Base-by-base conservation (phyloP, 164 flowering plant genomes). In the Magnolia changhungtana region DNA sequence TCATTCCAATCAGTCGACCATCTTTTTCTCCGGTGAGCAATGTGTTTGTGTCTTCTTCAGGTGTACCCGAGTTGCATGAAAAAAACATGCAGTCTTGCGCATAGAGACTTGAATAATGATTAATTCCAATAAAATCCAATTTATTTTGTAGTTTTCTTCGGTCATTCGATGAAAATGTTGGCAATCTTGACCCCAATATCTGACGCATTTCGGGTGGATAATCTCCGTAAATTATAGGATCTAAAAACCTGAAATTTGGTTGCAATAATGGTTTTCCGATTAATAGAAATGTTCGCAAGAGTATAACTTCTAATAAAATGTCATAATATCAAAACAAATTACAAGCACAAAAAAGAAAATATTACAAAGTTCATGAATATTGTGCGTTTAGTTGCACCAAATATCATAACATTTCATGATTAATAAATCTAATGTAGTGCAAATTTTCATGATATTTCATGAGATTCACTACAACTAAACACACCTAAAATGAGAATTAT, bases 171-270 rank as follows among this genome's bases (percentile, higher is more conserved):
- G 86, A 78, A 63, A 84, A 78, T 2, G 6, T 68, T 1, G 89
- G 87, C 45, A 86, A 21, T 20, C 78, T 69, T 7, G 69, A 23
- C 14, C 84, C 83, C 70, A 69, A 79, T 50, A 51, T 67, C 5
- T 71, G 64, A 2, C 69, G 81, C 87, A 86, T 84, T 65, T 84
- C 83, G 3, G 80, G 81, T 31, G 89, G 89, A 72, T 84, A 86
- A 49, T 83, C 81, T 2, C 89, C 87, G 49, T 74, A 74, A 8
- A 86, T 68, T 31, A 86, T 5, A 9, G 89, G 89, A 78, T 86
- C 89, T 69, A 86, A 77, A 7, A 78, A 71, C 89, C 89, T 84
- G 67, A 19, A 69, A 19, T 27, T 27, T 8, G 59, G 27, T 3
- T 37, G 45, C 45, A 37, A 3, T 37, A 37, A 37, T 37, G 45